Conservation (phyloP, 2,329 filamentous ascomycete species). For the Aspergillus latus region DNA sequence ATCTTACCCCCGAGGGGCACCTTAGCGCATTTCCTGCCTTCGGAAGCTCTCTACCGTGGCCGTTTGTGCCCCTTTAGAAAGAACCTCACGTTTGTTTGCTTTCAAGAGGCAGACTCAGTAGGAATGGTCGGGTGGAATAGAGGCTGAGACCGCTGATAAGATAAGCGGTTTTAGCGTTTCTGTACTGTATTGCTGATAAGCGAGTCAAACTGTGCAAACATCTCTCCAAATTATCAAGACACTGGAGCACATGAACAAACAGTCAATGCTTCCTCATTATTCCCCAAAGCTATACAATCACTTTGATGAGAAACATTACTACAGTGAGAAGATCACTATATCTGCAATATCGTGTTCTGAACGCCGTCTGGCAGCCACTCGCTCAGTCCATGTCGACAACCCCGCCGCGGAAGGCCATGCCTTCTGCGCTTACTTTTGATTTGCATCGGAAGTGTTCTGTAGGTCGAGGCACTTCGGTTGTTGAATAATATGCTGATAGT, state of each 20-base stretch:
- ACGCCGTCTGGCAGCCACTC: background rate
- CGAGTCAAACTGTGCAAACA: constrained; percentile 8
- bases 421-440: constrained; percentile 73
- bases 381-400: constrained; percentile 32
- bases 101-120: no score
- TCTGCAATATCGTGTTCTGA: background rate
- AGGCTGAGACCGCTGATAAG: no score
- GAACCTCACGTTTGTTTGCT: no score
- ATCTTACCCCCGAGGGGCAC: no score
- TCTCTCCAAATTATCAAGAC: background rate
- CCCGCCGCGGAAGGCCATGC: constrained; percentile 35
- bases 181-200: no score
- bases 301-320: constrained; percentile 16
- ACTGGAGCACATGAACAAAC: background rate
- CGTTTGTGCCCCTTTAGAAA: no score
- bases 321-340: background rate
- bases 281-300: background rate
- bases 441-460: constrained; percentile 78
- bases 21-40: no score
- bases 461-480: constrained; percentile 38
- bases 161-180: no score
- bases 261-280: background rate
- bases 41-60: no score
- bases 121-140: no score
- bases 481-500: background rate